Percentiles rank a stretch among this genome's conserved stretches.
These are phyloP conservation scores for Penicillium capsulatum DNA, from an alignment of 2,329 filamentous ascomycete species.

Conservation along the genomic window DNA sequence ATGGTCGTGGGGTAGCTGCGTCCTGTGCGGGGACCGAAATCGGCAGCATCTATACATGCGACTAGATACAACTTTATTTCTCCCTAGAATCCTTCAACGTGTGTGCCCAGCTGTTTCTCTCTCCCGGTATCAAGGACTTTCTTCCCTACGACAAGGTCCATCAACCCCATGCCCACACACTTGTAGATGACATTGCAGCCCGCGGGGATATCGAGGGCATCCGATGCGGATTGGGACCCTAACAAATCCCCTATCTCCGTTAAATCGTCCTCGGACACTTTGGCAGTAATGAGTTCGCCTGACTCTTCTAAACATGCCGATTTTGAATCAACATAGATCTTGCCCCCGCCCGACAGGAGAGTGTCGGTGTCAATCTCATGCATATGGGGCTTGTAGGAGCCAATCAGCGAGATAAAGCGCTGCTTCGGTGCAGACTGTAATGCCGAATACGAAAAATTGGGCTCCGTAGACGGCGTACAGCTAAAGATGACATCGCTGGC, in stretches of 20 bases:
- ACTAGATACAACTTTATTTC: not conserved
- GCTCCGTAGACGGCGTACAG: constrained; percentile 46
- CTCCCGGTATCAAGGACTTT: constrained; percentile 38
- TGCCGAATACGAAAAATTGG: constrained; percentile 41
- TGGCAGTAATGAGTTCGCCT: constrained; percentile 45
- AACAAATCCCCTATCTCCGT: constrained; percentile 44
- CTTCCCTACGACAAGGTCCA: constrained; percentile 47
- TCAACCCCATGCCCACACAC: constrained; percentile 50
- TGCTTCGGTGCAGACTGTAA: constrained; percentile 34
- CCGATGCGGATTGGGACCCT: constrained; percentile 12
- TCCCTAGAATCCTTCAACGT: constrained; percentile 36
- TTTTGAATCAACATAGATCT: constrained; percentile 61
- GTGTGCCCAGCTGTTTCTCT: constrained; percentile 31
- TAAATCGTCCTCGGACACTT: constrained; percentile 35
- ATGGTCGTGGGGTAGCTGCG: too few relatives aligned
- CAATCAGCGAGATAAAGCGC: constrained; percentile 51
- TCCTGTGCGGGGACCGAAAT: too few relatives aligned
- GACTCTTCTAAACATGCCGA: constrained; percentile 46
- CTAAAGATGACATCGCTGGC: constrained; percentile 47
- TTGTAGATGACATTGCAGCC: constrained; percentile 47
- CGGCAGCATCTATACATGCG: not conserved
- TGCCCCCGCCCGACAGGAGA: constrained; percentile 55
- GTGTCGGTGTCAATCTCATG: constrained; percentile 47
- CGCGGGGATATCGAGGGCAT: constrained; percentile 24
- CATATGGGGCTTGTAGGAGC: constrained; percentile 54